These are phyloP conservation scores for Alternaria burnsii DNA, from an alignment of 2,329 filamentous ascomycete species.

Conservation along the genomic window DNA sequence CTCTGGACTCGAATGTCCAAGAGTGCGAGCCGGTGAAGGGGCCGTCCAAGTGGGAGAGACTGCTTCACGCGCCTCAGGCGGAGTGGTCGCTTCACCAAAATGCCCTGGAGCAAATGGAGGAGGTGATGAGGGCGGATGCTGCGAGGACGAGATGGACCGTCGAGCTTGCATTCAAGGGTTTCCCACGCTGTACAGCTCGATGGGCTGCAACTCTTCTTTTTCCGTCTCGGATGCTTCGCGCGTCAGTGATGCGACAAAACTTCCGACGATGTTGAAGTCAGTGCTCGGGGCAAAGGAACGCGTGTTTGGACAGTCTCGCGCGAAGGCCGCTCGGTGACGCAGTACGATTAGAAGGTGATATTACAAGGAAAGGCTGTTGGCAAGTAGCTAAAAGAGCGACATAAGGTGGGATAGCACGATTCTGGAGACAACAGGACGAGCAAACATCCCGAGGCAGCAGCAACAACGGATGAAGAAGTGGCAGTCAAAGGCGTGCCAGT, in stretches of 20 bases:
- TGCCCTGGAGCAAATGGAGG: constrained; percentile 37
- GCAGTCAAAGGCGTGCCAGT: constrained; percentile 28
- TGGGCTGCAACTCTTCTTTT: constrained; percentile 28
- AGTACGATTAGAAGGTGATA: constrained; percentile 39
- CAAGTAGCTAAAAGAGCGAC: constrained; percentile 50
- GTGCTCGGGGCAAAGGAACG: constrained; percentile 13
- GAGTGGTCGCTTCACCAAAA: constrained; percentile 33
- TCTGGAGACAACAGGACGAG: constrained; percentile 39
- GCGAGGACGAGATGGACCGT: constrained; percentile 45
- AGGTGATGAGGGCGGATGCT: constrained; percentile 47
- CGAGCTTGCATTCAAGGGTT: constrained; percentile 53
- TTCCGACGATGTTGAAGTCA: constrained; percentile 18
- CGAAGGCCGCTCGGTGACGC: constrained; percentile 35
- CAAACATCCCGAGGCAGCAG: constrained; percentile 46
- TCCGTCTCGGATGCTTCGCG: constrained; percentile 30
- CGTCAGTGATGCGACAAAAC: constrained; percentile 24
- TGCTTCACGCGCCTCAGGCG: constrained; percentile 33
- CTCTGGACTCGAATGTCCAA: constrained; percentile 54
- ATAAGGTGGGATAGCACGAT: constrained; percentile 44
- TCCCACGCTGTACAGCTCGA: constrained; percentile 21
- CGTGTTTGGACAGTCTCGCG: constrained; percentile 25
- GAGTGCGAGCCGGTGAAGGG: constrained; percentile 52
- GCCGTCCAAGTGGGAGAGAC: constrained; percentile 50
- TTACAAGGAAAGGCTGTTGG: constrained; percentile 46
- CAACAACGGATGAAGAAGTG: constrained; percentile 31